These are phyloP conservation scores for Picea glauca DNA, from an alignment of 75 land plant species.

Conservation along the genomic window DNA sequence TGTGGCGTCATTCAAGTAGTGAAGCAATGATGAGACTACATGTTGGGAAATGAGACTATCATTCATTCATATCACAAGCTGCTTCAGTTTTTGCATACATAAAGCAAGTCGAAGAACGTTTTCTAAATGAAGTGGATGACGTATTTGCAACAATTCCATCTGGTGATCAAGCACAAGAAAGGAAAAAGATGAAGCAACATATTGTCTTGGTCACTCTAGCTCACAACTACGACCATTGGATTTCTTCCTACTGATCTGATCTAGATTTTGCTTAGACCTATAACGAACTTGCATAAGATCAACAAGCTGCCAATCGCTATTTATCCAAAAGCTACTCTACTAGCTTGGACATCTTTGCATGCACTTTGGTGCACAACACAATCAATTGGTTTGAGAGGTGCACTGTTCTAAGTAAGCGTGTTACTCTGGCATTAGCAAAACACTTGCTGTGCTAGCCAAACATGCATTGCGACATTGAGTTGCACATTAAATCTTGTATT, in stretches of 20 bases:
- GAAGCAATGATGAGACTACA: neutral
- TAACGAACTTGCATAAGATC: neutral
- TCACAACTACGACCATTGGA: neutral
- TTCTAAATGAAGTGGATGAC: neutral
- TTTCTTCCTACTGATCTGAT: neutral
- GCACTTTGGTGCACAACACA: neutral
- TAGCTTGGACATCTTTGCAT: neutral
- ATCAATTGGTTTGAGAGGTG: too few species aligned
- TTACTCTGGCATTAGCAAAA: neutral
- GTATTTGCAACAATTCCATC: neutral
- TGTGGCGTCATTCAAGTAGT: too few species aligned
- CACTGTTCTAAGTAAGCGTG: neutral
- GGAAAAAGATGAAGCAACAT: neutral
- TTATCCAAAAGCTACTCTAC: neutral
- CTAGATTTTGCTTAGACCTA: neutral
- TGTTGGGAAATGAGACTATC: neutral
- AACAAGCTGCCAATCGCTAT: neutral
- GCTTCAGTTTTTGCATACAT: neutral
- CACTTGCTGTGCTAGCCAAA: neutral
- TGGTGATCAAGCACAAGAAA: neutral
- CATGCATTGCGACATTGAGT: too few species aligned
- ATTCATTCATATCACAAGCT: neutral
- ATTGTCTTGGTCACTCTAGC: neutral
- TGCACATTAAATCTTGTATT: too few species aligned
- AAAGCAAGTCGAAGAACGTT: neutral